These are phyloP conservation scores for Wickerhamomyces chambardii DNA, from an alignment of 805 yeast genomes.

Conservation along the genomic window DNA sequence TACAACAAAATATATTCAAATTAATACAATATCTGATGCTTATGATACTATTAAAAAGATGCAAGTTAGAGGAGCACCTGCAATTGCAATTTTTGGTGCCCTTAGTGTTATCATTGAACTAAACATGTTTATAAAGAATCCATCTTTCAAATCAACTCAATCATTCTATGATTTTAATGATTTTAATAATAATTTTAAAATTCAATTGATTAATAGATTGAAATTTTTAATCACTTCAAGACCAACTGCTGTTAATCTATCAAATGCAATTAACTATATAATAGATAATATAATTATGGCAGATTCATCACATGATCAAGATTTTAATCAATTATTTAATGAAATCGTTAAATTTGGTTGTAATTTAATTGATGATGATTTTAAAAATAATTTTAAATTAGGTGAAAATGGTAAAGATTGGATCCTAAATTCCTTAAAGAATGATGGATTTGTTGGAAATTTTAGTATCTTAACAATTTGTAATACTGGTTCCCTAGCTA, in stretches of 20 bases:
- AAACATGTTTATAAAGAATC: constrained; percentile 20
- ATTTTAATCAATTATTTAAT: constrained; percentile 20
- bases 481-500: constrained; percentile 94
- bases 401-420: constrained; percentile 79
- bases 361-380: constrained; percentile 63
- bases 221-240: constrained; percentile 67
- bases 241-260: constrained; percentile 92
- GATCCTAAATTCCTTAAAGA: constrained; percentile 35
- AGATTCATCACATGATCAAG: too few relatives aligned
- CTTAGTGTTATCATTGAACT: constrained; percentile 75
- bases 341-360: constrained; percentile 36
- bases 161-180: constrained; percentile 22
- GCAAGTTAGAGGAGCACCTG: constrained; percentile 99
- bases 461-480: constrained; percentile 87
- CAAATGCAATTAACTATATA: constrained; percentile 50
- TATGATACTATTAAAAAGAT: constrained; percentile 74
- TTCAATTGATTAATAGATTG: constrained; percentile 35
- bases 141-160: constrained; percentile 15
- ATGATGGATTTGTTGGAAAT: constrained; percentile 47
- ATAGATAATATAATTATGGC: constrained; percentile 18
- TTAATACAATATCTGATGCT: constrained; percentile 65
- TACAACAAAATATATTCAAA: constrained; percentile 55
- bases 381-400: constrained; percentile 65
- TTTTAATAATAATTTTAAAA: constrained; percentile 25
- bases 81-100: constrained; percentile 92